phyloP scores from a whole-genome alignment of 768 basidiomycete genomes.

The Tylopilus rubrobrunneus region DNA sequence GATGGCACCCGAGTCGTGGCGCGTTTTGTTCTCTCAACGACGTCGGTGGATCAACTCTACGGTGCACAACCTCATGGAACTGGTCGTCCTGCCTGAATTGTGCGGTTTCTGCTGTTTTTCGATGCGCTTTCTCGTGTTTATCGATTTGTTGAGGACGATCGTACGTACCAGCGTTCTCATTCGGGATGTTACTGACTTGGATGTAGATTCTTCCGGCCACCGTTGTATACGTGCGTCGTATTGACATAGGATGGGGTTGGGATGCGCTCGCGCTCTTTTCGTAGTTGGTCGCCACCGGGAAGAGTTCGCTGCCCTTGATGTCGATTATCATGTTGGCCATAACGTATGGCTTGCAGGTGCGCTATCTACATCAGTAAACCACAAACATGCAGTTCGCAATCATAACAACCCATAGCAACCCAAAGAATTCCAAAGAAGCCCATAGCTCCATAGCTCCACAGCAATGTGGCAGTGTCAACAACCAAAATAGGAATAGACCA shows the following conservation, averaged over 20 bases:
- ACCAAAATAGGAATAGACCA: too few relatives aligned
- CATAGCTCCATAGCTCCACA: too few relatives aligned
- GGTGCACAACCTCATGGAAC: slow-evolving; percentile 87
- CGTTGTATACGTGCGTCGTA: slow-evolving; percentile 74
- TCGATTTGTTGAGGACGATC: slow-evolving; percentile 86
- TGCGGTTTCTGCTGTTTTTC: slow-evolving; percentile 98
- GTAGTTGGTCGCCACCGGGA: slow-evolving; percentile 71
- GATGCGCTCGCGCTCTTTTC: slow-evolving; percentile 4
- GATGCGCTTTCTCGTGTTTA: slow-evolving; percentile 92
- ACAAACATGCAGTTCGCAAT: too few relatives aligned
- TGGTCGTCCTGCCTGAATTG: slow-evolving; percentile 80
- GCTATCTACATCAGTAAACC: too few relatives aligned
- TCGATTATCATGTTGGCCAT: slow-evolving; percentile 89
- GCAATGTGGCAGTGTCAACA: too few relatives aligned
- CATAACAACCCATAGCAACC: too few relatives aligned
- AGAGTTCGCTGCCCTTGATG: slow-evolving; percentile 75
- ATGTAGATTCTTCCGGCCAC: slow-evolving; percentile 80
- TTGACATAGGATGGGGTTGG: slow-evolving; percentile 1
- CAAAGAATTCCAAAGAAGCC: too few relatives aligned
- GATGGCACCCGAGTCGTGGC: slow-evolving; percentile 87
- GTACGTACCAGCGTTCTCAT: slow-evolving; percentile 42
- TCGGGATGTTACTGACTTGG: background rate
- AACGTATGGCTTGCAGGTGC: slow-evolving; percentile 88
- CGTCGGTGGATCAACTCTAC: slow-evolving; percentile 98
- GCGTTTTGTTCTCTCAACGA: slow-evolving; percentile 85